phyloP scores from a whole-genome alignment of 345 rosid species.

The Gossypium ekmanianum region DNA sequence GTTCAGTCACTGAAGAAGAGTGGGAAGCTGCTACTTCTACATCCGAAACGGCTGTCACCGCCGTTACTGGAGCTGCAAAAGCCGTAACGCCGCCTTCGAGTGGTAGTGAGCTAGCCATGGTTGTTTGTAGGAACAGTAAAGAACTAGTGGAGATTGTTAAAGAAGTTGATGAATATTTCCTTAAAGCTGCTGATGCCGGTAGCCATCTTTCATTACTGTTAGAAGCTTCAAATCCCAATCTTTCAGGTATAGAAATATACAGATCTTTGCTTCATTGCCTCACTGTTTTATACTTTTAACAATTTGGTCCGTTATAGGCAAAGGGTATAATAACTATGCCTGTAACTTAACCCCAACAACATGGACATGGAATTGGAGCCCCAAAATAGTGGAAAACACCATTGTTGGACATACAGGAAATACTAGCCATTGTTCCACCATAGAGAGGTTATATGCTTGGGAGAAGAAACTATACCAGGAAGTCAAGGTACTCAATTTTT shows the following conservation, averaged over 20 bases:
- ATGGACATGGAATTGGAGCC: conserved; percentile 74
- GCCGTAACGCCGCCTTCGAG: conserved; percentile 55
- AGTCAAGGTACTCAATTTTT: conserved; percentile 57
- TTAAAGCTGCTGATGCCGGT: conserved; percentile 79
- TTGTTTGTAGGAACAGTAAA: conserved; percentile 71
- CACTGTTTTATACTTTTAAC: no score
- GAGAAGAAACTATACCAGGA: conserved; percentile 89
- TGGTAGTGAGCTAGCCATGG: conserved; percentile 78
- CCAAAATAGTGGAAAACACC: conserved; percentile 36
- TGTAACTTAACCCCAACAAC: conserved; percentile 57
- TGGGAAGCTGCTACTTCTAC: conserved; percentile 64
- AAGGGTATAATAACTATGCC: conserved; percentile 55
- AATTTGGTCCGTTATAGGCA: conserved; percentile 31
- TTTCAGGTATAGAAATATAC: conserved; percentile 39
- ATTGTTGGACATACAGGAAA: conserved; percentile 14
- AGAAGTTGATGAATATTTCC: conserved; percentile 89
- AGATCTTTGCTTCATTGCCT: neutral
- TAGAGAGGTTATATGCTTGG: conserved; percentile 90
- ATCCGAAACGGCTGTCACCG: conserved; percentile 37
- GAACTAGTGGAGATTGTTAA: conserved; percentile 81
- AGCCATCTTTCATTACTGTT: conserved; percentile 54
- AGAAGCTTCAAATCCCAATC: conserved; percentile 53
- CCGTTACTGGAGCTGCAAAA: conserved; percentile 33
- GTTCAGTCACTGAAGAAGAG: conserved; percentile 60
- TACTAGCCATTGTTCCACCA: conserved; percentile 70